phyloP scores from a whole-genome alignment of 805 yeast genomes.

The Ogataea angusta region DNA sequence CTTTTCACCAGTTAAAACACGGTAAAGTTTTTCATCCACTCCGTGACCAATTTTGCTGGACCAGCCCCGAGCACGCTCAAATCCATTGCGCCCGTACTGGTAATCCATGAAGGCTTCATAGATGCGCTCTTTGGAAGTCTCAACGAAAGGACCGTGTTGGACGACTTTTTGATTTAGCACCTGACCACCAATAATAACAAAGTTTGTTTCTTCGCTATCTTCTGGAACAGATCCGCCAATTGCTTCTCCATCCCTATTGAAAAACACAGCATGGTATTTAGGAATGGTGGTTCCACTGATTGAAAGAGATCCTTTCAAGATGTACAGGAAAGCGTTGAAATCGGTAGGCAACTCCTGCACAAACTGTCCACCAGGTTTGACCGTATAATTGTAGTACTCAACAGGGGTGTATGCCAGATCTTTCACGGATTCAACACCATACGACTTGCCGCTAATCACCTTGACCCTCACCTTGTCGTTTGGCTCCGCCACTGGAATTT shows the following conservation, averaged over 20 bases:
- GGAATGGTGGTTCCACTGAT: slow-evolving; percentile 43
- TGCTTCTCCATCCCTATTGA: slow-evolving; percentile 64
- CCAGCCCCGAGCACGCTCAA: slow-evolving; percentile 66
- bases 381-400: slow-evolving; percentile 62
- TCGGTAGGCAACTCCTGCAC: slow-evolving; percentile 55
- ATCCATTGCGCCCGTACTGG: slow-evolving; percentile 65
- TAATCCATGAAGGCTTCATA: slow-evolving; percentile 70
- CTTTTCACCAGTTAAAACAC: slow-evolving; percentile 23
- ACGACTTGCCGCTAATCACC: slow-evolving; percentile 74
- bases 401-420: slow-evolving; percentile 83
- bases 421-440: slow-evolving; percentile 69
- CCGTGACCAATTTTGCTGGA: slow-evolving; percentile 39
- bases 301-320: slow-evolving; percentile 56
- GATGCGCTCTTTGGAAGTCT: slow-evolving; percentile 61
- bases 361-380: slow-evolving; percentile 64
- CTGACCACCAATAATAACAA: slow-evolving; percentile 75
- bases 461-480: slow-evolving; percentile 61
- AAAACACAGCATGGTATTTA: slow-evolving; percentile 54
- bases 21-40: slow-evolving; percentile 27
- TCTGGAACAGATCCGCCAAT: slow-evolving; percentile 53
- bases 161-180: slow-evolving; percentile 70
- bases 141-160: slow-evolving; percentile 92
- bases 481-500: slow-evolving; percentile 67
- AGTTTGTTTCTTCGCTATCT: slow-evolving; percentile 47
- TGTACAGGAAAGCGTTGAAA: slow-evolving; percentile 69